These are phyloP conservation scores for Fusarium hainanense DNA, from an alignment of 2,329 filamentous ascomycete species.

Conservation along the genomic window DNA sequence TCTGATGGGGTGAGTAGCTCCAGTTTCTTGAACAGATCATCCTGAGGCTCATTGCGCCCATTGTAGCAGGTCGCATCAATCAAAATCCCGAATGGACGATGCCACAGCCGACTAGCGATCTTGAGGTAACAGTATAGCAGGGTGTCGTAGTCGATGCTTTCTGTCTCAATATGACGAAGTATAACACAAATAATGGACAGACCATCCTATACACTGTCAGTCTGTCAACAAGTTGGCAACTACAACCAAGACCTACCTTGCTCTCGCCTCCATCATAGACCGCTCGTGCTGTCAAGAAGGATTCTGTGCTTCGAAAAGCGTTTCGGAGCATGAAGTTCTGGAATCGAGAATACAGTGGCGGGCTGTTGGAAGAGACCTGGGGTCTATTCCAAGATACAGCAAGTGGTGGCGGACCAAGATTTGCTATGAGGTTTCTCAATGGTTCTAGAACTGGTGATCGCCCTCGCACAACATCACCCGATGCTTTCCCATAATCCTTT, in stretches of 20 bases:
- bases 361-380: slow-evolving; percentile 70
- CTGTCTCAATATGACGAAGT: slow-evolving; percentile 73
- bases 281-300: slow-evolving; percentile 71
- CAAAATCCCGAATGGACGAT: slow-evolving; percentile 73
- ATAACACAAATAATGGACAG: slow-evolving; percentile 76
- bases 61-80: slow-evolving; percentile 78
- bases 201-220: slow-evolving; percentile 64
- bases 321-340: slow-evolving; percentile 80
- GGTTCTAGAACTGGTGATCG: slow-evolving; percentile 69
- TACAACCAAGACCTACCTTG: slow-evolving; percentile 58
- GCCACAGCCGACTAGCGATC: slow-evolving; percentile 77
- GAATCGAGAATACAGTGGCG: slow-evolving; percentile 73
- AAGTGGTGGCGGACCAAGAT: slow-evolving; percentile 73
- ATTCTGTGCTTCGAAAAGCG: slow-evolving; percentile 72
- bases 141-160: slow-evolving; percentile 73
- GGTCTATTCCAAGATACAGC: slow-evolving; percentile 77
- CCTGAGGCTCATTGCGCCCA: slow-evolving; percentile 73
- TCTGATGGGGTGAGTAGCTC: slow-evolving; percentile 72
- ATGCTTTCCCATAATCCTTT: slow-evolving; percentile 65
- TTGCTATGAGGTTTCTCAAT: slow-evolving; percentile 70
- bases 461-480: slow-evolving; percentile 63
- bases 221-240: not conserved
- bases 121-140: slow-evolving; percentile 75
- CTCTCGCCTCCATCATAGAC: slow-evolving; percentile 78
- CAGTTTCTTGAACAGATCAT: slow-evolving; percentile 72